A percentile compares a stretch with the other conserved stretches of the same genome.
Evolutionary conservation across 164 flowering plant species (phyloP).

Genomic region (Sedum album): DNA sequence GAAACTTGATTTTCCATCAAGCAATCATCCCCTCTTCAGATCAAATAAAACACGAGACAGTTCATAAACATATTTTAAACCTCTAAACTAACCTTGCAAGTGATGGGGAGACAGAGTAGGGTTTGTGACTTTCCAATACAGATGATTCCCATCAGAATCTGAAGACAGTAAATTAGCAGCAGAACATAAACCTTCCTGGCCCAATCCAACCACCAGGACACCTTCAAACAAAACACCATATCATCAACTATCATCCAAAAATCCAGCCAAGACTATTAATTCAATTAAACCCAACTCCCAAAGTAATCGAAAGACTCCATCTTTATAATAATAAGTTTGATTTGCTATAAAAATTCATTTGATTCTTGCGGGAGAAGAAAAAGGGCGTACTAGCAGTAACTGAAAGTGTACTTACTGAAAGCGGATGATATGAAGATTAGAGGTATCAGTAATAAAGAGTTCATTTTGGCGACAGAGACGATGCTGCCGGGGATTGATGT

Average conservation of each 20-base stretch:
- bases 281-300: background rate
- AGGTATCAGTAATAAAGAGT: slow-evolving; percentile 9
- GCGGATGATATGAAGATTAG: slow-evolving; percentile 14
- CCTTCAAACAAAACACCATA: slow-evolving; percentile 19
- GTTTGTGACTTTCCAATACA: slow-evolving; percentile 72
- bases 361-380: background rate
- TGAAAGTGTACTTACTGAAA: slow-evolving; percentile 13
- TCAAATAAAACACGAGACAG: background rate
- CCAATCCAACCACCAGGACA: slow-evolving; percentile 20
- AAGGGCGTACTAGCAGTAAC: background rate
- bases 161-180: slow-evolving; percentile 25
- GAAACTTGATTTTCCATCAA: background rate
- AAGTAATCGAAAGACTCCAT: background rate
- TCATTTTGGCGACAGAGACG: slow-evolving; percentile 14
- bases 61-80: background rate
- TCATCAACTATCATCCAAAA: background rate
- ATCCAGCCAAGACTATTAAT: background rate
- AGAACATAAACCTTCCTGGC: slow-evolving; percentile 65
- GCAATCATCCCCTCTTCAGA: background rate
- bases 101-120: slow-evolving; percentile 86
- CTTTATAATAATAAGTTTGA: background rate
- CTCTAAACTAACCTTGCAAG: slow-evolving; percentile 51
- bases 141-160: slow-evolving; percentile 26
- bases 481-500: background rate
- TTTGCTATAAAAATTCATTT: background rate